Evolutionary conservation across 108 stramenopile genomes (phyloP), one percentile per base, ranked within the genome.

Genomic region (Cyclotella baltica): DNA sequence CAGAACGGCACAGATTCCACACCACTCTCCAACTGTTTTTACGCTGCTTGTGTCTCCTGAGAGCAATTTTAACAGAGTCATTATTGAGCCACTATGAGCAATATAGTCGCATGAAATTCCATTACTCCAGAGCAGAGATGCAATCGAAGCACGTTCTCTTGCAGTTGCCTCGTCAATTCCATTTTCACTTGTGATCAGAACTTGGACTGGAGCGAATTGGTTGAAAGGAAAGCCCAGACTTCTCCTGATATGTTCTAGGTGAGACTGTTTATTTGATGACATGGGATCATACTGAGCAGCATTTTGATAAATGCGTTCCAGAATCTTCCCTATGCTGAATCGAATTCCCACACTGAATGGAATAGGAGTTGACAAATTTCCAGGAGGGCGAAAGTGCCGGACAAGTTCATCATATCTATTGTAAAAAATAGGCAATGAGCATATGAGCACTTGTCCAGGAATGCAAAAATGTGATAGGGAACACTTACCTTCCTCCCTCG

Each of bases 71-170:
- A 92, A 67, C 46, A 92, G 65, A 61, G 83, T 91, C 64, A 87
- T 59, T 72, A 91, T 89, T 16, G 89, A 78, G 52, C 74, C 63
- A 35, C 91, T 92, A 10, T 92, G 89, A 6, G 90, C 55, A 23
- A 89, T 18, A 67, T 94, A 94, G 77, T 94, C 93, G 29, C 86
- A 89, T n/a, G 86, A 72, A 23, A 94, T 90, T 16, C 89, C 91
- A 51, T 78, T 68, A 3, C 80, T 66, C 91, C 91, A 92, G 34
- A 94, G 84, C 11, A 77, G 67, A 2, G 89, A 70, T 11, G 91
- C 86, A 11, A 94, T 87, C 48, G 76, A 25, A 27, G 88, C 81
- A 6, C 93, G 76, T 19, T 94, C 90, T 27, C 35, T 20, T 11
- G 58, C 53, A 23, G 80, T 81, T 50, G 76, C 76, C 38, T 80